phyloP scores from a whole-genome alignment of 208 protist species.

The Lotmaria passim region DNA sequence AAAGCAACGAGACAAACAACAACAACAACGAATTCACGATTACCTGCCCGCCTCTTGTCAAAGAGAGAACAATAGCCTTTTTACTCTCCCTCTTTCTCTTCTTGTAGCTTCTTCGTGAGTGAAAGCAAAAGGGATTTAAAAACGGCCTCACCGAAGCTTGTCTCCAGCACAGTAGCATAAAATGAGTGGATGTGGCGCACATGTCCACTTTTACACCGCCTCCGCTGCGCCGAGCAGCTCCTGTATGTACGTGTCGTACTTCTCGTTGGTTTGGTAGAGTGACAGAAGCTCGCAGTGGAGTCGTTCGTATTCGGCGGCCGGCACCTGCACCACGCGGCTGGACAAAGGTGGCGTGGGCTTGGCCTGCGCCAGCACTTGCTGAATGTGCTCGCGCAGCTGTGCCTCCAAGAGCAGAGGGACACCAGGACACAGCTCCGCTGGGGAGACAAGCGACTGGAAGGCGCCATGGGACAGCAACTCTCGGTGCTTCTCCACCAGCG shows the following conservation, averaged over 20 bases:
- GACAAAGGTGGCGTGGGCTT: neutral
- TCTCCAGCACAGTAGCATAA: too few relatives aligned
- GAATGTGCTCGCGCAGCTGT: slow-evolving; percentile 10
- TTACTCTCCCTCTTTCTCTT: too few relatives aligned
- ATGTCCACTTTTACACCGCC: neutral
- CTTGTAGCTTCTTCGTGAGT: too few relatives aligned
- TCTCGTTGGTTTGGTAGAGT: slow-evolving; percentile 40
- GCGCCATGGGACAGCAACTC: neutral
- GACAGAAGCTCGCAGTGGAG: slow-evolving; percentile 36
- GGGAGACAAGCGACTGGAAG: neutral
- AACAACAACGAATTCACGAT: too few relatives aligned
- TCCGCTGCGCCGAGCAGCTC: slow-evolving; percentile 26
- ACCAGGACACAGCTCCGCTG: neutral
- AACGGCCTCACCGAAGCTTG: too few relatives aligned
- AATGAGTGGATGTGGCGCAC: too few relatives aligned
- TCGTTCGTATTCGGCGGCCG: slow-evolving; percentile 23
- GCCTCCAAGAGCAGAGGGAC: slow-evolving; percentile 14
- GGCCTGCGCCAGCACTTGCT: neutral
- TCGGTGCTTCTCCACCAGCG: neutral
- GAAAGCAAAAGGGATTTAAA: too few relatives aligned
- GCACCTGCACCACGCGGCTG: slow-evolving; percentile 19
- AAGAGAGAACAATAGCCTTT: too few relatives aligned
- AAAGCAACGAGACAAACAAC: too few relatives aligned
- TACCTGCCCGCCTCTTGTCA: too few relatives aligned
- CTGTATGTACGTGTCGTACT: slow-evolving; percentile 31